Percentiles rank a stretch among this genome's conserved stretches.
These are phyloP conservation scores for Solanum chacoense DNA, from an alignment of 305 asterid genomes.

Conservation along the genomic window DNA sequence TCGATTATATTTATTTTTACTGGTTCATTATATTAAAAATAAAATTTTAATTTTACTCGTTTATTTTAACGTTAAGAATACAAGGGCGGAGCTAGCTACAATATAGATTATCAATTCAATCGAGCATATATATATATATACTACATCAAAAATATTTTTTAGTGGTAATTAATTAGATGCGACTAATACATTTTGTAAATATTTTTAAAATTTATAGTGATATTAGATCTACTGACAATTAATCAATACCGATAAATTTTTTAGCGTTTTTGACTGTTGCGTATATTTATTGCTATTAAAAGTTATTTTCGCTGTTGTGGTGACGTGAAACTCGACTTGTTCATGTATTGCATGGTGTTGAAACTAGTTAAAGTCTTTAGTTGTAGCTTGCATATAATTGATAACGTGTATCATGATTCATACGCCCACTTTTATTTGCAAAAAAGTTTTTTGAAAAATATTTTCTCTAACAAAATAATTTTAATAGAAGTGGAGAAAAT, in stretches of 20 bases:
- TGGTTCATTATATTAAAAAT: neutral
- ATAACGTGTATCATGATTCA: neutral
- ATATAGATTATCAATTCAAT: neutral
- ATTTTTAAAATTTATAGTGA: too few species aligned
- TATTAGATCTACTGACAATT: too few species aligned
- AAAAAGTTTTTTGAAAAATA: neutral
- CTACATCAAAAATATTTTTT: too few species aligned
- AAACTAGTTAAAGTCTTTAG: neutral
- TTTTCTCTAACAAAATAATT: neutral
- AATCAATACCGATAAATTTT: too few species aligned
- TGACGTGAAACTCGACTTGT: neutral
- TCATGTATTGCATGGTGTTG: neutral
- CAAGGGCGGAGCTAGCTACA: neutral
- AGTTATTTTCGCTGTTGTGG: too few species aligned
- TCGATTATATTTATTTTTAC: neutral
- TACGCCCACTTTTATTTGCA: neutral
- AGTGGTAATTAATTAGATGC: too few species aligned
- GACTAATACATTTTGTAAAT: too few species aligned
- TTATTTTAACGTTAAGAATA: neutral
- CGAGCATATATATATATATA: neutral
- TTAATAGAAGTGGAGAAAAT: neutral
- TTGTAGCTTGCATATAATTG: neutral
- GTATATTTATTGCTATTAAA: too few species aligned
- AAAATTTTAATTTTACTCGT: neutral
- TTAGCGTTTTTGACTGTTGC: rapidly evolving